Conservation (phyloP, 2,329 filamentous ascomycete species). For the Colletotrichum gigasporum region DNA sequence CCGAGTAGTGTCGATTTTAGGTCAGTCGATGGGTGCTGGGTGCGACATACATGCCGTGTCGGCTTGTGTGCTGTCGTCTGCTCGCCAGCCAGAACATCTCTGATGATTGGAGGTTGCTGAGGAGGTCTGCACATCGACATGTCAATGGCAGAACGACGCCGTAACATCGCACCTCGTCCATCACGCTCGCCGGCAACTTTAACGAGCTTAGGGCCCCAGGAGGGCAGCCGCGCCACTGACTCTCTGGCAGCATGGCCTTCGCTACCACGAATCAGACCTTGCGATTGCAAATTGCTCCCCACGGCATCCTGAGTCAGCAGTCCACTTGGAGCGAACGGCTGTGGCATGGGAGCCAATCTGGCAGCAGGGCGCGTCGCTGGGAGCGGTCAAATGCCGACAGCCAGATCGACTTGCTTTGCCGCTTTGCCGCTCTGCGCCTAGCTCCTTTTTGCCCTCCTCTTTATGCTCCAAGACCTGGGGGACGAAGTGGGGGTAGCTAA, state of each 20-base stretch:
- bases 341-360: conserved; percentile 30
- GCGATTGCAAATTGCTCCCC: conserved; percentile 21
- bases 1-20: not conserved
- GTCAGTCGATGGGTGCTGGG: not conserved
- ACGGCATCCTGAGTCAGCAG: conserved; percentile 28
- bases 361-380: conserved; percentile 21
- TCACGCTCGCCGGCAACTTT: not conserved
- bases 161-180: not conserved
- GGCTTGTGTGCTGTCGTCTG: too few relatives aligned
- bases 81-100: too few relatives aligned
- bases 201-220: not conserved
- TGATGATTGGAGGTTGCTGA: not conserved
- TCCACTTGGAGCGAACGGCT: conserved; percentile 12
- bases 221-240: not conserved
- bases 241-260: not conserved
- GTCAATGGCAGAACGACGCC: not conserved
- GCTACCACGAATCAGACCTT: conserved; percentile 17
- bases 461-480: conserved; percentile 11
- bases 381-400: conserved; percentile 33
- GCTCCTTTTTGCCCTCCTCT: conserved; percentile 14
- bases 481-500: conserved; percentile 13
- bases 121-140: not conserved
- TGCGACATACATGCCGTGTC: not conserved
- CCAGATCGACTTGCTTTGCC: conserved; percentile 36
- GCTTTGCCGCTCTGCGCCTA: conserved; percentile 33